A percentile compares a stretch with the other conserved stretches of the same genome.
Evolutionary conservation across 257 asterid genomes (phyloP).

Genomic region (Anisodus tanguticus): DNA sequence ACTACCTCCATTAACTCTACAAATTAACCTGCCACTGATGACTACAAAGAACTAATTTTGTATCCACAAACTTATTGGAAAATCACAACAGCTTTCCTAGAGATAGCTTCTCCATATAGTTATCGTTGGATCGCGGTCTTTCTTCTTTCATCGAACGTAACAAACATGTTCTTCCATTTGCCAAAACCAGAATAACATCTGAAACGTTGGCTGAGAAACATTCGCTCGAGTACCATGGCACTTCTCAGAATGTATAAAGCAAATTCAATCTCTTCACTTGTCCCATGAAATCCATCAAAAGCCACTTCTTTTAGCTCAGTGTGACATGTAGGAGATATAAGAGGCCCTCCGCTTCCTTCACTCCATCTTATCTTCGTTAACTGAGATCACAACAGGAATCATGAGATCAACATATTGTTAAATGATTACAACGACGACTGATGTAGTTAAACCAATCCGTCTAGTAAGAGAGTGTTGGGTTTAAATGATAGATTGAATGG

Average conservation of each 20-base stretch:
- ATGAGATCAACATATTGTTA: background rate
- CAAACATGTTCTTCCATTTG: background rate
- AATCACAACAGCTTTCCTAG: background rate
- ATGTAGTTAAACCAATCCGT: background rate
- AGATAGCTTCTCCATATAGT: background rate
- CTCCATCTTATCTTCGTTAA: background rate
- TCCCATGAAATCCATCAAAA: background rate
- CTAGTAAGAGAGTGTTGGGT: too few relatives aligned
- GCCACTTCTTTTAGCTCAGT: background rate
- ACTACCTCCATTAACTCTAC: too few relatives aligned
- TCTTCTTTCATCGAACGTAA: background rate
- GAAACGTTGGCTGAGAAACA: background rate
- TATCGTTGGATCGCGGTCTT: background rate
- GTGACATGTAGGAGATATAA: background rate
- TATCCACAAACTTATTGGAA: background rate
- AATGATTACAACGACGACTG: background rate
- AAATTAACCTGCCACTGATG: too few relatives aligned
- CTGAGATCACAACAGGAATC: background rate
- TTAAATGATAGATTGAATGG: too few relatives aligned
- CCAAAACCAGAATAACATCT: background rate
- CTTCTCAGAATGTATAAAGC: background rate
- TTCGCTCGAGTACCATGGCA: background rate
- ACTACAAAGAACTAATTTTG: too few relatives aligned
- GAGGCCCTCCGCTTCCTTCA: background rate
- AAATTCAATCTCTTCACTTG: background rate